Percentiles rank a stretch among this genome's conserved stretches.
These are phyloP conservation scores for Apophysomyces variabilis DNA, from an alignment of 371 early-diverging fungal genomes.

Conservation along the genomic window DNA sequence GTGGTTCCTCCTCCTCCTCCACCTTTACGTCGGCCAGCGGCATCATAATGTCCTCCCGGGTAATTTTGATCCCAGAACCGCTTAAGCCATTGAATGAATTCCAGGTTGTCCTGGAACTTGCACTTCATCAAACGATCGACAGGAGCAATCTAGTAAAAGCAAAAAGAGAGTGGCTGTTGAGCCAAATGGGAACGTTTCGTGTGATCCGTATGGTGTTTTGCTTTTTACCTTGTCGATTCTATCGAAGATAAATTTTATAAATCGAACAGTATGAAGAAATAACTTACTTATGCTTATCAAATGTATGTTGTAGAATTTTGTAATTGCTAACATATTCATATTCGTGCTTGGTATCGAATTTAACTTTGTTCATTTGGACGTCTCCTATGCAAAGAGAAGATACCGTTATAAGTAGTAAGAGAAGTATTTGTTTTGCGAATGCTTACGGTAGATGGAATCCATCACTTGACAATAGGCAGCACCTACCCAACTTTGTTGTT, in stretches of 20 bases:
- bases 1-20: constrained; percentile 20
- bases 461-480: constrained; percentile 87
- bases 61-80: constrained; percentile 84
- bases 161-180: not conserved
- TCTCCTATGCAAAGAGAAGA: constrained; percentile 45
- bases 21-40: constrained; percentile 76
- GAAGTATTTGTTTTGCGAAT: not conserved
- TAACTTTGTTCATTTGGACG: constrained; percentile 83
- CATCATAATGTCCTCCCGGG: constrained; percentile 87
- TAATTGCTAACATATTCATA: constrained; percentile 92
- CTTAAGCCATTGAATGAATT: constrained; percentile 95
- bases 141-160: constrained; percentile 65
- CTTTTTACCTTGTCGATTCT: constrained; percentile 60
- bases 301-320: constrained; percentile 86
- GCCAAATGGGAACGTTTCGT: no score
- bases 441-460: constrained; percentile 78
- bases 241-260: not conserved
- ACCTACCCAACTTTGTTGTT: constrained; percentile 41
- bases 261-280: not conserved
- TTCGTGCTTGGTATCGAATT: constrained; percentile 90
- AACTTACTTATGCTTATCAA: constrained; percentile 78
- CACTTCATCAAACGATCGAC: constrained; percentile 88
- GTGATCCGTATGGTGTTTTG: not conserved
- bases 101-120: constrained; percentile 96
- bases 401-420: not conserved